Base-by-base conservation (phyloP, 192 early-diverging fungal genomes). In the Mortierella alpina region DNA sequence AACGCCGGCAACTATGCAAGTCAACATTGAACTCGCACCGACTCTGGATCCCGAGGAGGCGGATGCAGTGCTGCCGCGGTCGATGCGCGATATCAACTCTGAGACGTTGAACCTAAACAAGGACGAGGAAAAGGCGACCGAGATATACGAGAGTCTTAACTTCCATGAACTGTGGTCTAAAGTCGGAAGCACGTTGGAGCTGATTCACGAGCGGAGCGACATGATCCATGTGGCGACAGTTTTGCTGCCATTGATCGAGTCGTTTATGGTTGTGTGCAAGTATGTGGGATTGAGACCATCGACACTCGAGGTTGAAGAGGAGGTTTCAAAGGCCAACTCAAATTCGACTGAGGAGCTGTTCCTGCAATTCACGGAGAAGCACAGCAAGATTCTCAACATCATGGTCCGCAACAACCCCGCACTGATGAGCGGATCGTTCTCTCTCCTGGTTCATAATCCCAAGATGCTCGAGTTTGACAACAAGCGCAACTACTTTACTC, bases 401-500 rank as follows among this genome's bases (percentile, higher is more conserved):
- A 96, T 99, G 91, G 98, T 99, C 57, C 92, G 98, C 71, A 98
- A 96, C 84, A 99, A 96, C 70, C 96, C 98, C 2, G 92, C 93
- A 0, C 72, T 99, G 46, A 95, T 99, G 93, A 96, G 93, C 82
- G 96, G 96, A 1, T 98, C 98, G 5, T 99, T 99, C 82, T 94
- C 96, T 20, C 84, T 99, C 51, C 86, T 99, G 61, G 95, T 99
- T 14, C 94, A 93, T 60, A 98, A 97, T 73, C 96, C 96, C 58
- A 98, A 97, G 75, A 95, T 98, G 69, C 86, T 99, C 50, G 96
- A 99, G 73, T 99, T 99, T 86, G 98, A 99, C 86, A 99, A 98
- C 88, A 99, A 99, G 87, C 90, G 96, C n/a, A 96, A 96, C 67
- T 99, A 96, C 88, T 99, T 99, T 82, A 91, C 88, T 59, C 96